These are phyloP conservation scores for Leonotis leonurus DNA, from an alignment of 257 asterid species.

Conservation along the genomic window DNA sequence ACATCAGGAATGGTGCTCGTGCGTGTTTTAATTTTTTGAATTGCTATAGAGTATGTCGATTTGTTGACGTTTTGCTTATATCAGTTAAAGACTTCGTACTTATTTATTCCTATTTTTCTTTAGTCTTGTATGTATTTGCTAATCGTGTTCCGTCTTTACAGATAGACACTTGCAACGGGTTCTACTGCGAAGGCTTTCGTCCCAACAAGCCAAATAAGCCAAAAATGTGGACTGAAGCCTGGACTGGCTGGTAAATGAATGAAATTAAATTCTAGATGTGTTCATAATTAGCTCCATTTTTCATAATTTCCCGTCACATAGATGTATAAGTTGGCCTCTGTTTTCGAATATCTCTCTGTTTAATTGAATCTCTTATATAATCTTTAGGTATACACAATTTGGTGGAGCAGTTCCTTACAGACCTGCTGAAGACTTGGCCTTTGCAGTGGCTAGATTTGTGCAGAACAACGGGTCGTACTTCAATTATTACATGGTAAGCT, in stretches of 20 bases:
- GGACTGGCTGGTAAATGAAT: slow-evolving; percentile 82
- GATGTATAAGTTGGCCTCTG: background rate
- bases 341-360: background rate
- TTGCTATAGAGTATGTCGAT: background rate
- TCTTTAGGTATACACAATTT: slow-evolving; percentile 54
- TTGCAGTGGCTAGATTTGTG: slow-evolving; percentile 78
- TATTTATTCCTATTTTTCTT: background rate
- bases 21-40: background rate
- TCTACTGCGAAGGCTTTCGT: slow-evolving; percentile 69
- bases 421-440: slow-evolving; percentile 90
- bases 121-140: background rate
- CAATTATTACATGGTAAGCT: slow-evolving; percentile 85
- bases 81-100: background rate
- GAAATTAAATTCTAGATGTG: background rate
- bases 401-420: slow-evolving; percentile 74
- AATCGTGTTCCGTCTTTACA: slow-evolving; percentile 22
- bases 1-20: background rate
- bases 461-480: slow-evolving; percentile 86
- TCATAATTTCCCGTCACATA: background rate
- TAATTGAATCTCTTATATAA: background rate
- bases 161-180: slow-evolving; percentile 91
- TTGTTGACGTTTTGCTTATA: background rate
- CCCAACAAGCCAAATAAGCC: slow-evolving; percentile 82
- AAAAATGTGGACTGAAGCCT: slow-evolving; percentile 89
- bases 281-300: background rate